phyloP scores from a whole-genome alignment of 2,329 filamentous ascomycete genomes.

The Trichoderma sp. region DNA sequence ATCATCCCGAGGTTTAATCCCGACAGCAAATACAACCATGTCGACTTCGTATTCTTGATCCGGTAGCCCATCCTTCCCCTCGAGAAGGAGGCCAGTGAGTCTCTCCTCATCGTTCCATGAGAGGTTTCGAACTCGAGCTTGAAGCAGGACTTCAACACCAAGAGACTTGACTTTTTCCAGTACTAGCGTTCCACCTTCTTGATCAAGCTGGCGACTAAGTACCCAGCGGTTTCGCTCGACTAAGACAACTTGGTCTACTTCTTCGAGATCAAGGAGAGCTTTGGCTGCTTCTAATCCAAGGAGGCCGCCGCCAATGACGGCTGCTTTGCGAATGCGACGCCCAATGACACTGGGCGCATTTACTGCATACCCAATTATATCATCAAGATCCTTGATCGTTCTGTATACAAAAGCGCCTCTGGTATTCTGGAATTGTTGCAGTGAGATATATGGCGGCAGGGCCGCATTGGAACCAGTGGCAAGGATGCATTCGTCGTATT shows the following conservation, averaged over 20 bases:
- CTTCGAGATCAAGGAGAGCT: constrained; percentile 14
- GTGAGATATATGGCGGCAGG: constrained; percentile 64
- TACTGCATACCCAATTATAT: constrained; percentile 70
- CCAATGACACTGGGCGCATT: constrained; percentile 65
- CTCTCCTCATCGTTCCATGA: constrained; percentile 63
- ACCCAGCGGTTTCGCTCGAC: constrained; percentile 84
- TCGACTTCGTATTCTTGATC: constrained; percentile 68
- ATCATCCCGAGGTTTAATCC: constrained; percentile 77
- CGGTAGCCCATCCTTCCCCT: constrained; percentile 55
- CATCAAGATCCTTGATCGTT: constrained; percentile 76
- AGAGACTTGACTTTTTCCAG: constrained; percentile 76
- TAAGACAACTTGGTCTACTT: constrained; percentile 60
- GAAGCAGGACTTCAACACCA: constrained; percentile 76
- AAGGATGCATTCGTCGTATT: constrained; percentile 78
- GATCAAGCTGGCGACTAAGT: constrained; percentile 76
- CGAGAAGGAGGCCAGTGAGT: constrained; percentile 72
- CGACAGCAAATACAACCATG: constrained; percentile 86
- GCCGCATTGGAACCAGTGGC: constrained; percentile 85
- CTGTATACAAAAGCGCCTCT: constrained; percentile 86
- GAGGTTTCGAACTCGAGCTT: constrained; percentile 71
- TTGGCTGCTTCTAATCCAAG: constrained; percentile 57
- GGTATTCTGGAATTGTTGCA: constrained; percentile 61
- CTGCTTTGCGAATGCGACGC: constrained; percentile 25
- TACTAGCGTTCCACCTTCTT: constrained; percentile 76
- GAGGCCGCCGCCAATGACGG: constrained; percentile 80